These are phyloP conservation scores for Asterionellopsis glacialis DNA, from an alignment of 108 stramenopile genomes.

Conservation along the genomic window DNA sequence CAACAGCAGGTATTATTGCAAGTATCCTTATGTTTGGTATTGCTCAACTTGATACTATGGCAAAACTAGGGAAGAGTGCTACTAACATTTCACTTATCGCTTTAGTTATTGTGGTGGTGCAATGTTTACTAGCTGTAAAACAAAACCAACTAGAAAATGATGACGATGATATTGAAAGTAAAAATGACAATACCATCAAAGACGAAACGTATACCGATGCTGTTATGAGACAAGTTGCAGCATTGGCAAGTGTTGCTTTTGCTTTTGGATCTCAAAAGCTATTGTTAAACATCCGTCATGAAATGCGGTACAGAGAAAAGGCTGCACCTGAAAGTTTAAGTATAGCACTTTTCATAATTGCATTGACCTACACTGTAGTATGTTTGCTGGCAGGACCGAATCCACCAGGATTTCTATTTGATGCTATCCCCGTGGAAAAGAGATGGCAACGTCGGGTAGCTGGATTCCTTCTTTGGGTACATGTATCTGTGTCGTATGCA, in stretches of 20 bases:
- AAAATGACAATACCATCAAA: not conserved
- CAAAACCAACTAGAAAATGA: not conserved
- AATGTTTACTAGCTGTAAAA: constrained; percentile 37
- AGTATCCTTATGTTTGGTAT: constrained; percentile 54
- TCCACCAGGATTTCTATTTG: constrained; percentile 64
- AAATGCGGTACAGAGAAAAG: constrained; percentile 40
- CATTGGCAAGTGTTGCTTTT: constrained; percentile 50
- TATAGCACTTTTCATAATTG: constrained; percentile 11
- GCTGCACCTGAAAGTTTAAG: constrained; percentile 27
- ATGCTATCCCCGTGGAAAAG: constrained; percentile 35
- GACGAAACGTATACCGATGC: not conserved
- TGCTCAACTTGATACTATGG: constrained; percentile 58
- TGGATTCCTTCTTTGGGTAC: constrained; percentile 55
- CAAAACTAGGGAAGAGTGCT: constrained; percentile 43
- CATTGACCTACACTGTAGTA: constrained; percentile 32
- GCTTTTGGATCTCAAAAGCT: constrained; percentile 61
- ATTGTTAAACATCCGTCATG: constrained; percentile 59
- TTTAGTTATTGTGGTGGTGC: constrained; percentile 42
- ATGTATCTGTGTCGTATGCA: constrained; percentile 67
- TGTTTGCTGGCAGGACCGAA: constrained; percentile 47
- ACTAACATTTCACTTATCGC: constrained; percentile 38
- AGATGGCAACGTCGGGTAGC: constrained; percentile 26
- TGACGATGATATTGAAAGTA: not conserved
- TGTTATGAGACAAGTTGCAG: constrained; percentile 36
- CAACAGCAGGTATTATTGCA: constrained; percentile 48